Conservation (phyloP, 2,329 filamentous ascomycete genomes). For the Aurifilum marmelostoma region DNA sequence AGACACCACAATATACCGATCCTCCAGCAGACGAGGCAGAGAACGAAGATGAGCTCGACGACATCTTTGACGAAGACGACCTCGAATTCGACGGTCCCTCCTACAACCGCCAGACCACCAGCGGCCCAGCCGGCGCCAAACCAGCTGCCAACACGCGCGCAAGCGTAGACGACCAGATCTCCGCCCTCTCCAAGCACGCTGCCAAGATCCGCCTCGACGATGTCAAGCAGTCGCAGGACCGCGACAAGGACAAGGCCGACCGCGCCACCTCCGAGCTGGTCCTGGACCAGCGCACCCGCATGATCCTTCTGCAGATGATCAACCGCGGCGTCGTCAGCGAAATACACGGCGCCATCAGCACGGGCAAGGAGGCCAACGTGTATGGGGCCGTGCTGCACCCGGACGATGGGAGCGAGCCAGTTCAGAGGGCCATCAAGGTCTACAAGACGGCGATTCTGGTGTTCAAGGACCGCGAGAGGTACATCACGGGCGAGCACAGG, state of each 20-base stretch:
- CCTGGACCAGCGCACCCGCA: slow-evolving; percentile 87
- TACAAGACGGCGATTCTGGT: slow-evolving; percentile 98
- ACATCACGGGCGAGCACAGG: slow-evolving; percentile 91
- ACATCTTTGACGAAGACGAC: slow-evolving; percentile 62
- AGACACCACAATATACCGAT: slow-evolving; percentile 9
- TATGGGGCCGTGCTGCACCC: slow-evolving; percentile 80
- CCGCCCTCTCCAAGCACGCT: slow-evolving; percentile 81
- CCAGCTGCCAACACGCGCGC: slow-evolving; percentile 78
- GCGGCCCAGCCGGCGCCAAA: slow-evolving; percentile 56
- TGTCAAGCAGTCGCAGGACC: slow-evolving; percentile 56
- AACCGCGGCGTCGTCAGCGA: slow-evolving; percentile 88
- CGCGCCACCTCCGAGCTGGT: slow-evolving; percentile 94
- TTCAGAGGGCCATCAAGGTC: slow-evolving; percentile 91
- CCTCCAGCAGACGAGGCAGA: slow-evolving; percentile 35
- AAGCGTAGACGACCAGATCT: slow-evolving; percentile 84
- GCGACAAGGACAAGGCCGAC: slow-evolving; percentile 85
- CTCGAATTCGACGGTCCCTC: slow-evolving; percentile 62
- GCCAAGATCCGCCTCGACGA: slow-evolving; percentile 80
- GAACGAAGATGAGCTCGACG: slow-evolving; percentile 48
- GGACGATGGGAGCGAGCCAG: slow-evolving; percentile 55
- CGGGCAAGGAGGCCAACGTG: slow-evolving; percentile 97
- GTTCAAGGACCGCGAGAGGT: slow-evolving; percentile 96
- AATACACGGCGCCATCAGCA: slow-evolving; percentile 93
- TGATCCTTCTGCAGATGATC: slow-evolving; percentile 96
- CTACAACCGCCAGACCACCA: slow-evolving; percentile 74